These are phyloP conservation scores for Fusarium praegraminearum DNA, from an alignment of 2,329 filamentous ascomycete species.

Conservation along the genomic window DNA sequence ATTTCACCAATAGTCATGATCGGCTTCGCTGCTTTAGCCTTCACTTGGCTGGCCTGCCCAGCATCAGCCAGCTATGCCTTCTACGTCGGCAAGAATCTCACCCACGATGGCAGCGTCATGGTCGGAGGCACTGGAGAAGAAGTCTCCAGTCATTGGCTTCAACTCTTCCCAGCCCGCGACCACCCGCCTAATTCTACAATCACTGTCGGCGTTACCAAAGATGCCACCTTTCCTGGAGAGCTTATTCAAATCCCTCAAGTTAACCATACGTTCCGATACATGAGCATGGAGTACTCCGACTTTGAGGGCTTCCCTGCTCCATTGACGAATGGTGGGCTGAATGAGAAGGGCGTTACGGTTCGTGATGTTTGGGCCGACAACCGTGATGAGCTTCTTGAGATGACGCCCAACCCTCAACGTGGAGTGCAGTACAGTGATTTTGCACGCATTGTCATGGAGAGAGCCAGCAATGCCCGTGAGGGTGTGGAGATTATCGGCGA, in stretches of 20 bases:
- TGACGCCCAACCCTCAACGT: conserved; percentile 40
- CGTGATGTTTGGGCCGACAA: conserved; percentile 45
- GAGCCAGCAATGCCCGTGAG: conserved; percentile 36
- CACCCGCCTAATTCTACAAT: conserved; percentile 57
- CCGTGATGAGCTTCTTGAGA: conserved; percentile 40
- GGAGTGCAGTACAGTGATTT: conserved; percentile 44
- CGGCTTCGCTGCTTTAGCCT: conserved; percentile 11
- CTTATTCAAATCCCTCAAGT: conserved; percentile 42
- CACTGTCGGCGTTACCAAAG: conserved; percentile 41
- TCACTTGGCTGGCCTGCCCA: conserved; percentile 29
- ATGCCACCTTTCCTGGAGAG: conserved; percentile 38
- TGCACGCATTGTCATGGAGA: conserved; percentile 44
- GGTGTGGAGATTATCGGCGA: conserved; percentile 39
- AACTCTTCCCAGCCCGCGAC: conserved; percentile 58
- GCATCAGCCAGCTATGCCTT: conserved; percentile 57
- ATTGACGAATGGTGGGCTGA: conserved; percentile 39
- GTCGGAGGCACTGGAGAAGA: conserved; percentile 62
- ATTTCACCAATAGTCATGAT: conserved; percentile 12
- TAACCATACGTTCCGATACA: conserved; percentile 41
- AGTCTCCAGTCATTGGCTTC: conserved; percentile 61
- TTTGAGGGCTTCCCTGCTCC: conserved; percentile 43
- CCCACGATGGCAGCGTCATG: conserved; percentile 56
- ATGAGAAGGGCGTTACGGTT: conserved; percentile 42
- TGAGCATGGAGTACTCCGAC: conserved; percentile 46
- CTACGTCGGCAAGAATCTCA: conserved; percentile 61